Percentiles rank a stretch among this genome's conserved stretches.
These are phyloP conservation scores for Xylaria sp. DNA, from an alignment of 2,329 filamentous ascomycete species.

Conservation along the genomic window DNA sequence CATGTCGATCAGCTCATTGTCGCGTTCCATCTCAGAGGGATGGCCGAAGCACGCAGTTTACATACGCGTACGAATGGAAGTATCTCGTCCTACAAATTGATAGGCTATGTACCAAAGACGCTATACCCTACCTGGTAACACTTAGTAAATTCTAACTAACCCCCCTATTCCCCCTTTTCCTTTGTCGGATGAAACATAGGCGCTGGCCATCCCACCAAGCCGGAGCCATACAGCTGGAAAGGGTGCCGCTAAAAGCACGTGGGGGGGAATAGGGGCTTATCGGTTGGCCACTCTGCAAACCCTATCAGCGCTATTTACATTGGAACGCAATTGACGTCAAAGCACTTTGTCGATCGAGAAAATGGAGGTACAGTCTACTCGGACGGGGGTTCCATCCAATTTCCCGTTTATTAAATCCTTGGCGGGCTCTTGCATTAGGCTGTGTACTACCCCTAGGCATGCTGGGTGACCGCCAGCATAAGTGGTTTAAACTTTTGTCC, in stretches of 20 bases:
- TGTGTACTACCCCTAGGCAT: neutral
- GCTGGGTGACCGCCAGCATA: constrained; percentile 29
- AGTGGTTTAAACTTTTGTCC: constrained; percentile 21
- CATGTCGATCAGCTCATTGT: constrained; percentile 19
- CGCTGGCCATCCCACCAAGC: constrained; percentile 13
- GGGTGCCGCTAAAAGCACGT: constrained; percentile 28
- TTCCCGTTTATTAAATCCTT: constrained; percentile 39
- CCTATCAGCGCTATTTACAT: constrained; percentile 17
- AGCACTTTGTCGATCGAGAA: constrained; percentile 20
- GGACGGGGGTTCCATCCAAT: constrained; percentile 34
- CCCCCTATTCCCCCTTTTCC: constrained; percentile 4
- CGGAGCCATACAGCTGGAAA: neutral
- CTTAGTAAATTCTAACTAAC: neutral
- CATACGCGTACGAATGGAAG: neutral
- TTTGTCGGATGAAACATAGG: constrained; percentile 14
- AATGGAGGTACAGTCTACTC: neutral
- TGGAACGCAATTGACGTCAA: constrained; percentile 25
- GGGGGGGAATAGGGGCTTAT: constrained; percentile 39
- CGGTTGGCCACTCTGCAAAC: constrained; percentile 18
- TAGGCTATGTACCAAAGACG: neutral
- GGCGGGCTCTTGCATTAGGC: constrained; percentile 26
- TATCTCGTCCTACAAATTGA: neutral
- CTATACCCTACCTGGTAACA: neutral
- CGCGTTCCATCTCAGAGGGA: neutral
- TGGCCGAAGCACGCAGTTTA: constrained; percentile 13